These are phyloP conservation scores for Spironucleus salmonicida DNA, from an alignment of 208 protist species.

Conservation along the genomic window DNA sequence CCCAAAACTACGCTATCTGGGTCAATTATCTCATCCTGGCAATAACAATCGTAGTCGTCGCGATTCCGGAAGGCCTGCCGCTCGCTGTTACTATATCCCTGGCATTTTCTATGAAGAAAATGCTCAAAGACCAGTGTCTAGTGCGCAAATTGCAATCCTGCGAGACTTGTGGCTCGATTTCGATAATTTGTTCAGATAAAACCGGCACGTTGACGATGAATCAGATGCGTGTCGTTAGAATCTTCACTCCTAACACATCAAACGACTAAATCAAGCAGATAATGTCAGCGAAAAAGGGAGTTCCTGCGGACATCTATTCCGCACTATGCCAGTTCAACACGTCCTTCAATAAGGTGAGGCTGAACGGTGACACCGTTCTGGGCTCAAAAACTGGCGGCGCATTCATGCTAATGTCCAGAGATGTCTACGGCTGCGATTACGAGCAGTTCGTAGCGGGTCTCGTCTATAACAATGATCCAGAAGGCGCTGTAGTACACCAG, in stretches of 20 bases:
- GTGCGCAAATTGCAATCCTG: slow-evolving; percentile 79
- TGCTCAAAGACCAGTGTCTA: slow-evolving; percentile 94
- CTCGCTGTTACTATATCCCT: slow-evolving; percentile 85
- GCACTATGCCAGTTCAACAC: too few relatives aligned
- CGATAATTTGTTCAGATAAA: slow-evolving; percentile 79
- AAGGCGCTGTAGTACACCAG: not conserved
- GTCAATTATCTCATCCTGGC: slow-evolving; percentile 67
- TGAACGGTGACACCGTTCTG: too few relatives aligned
- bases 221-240: slow-evolving; percentile 77
- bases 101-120: slow-evolving; percentile 84
- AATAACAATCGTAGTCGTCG: slow-evolving; percentile 81
- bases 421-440: slow-evolving; percentile 37
- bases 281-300: too few relatives aligned
- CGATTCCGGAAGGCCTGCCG: slow-evolving; percentile 82
- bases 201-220: slow-evolving; percentile 93
- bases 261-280: too few relatives aligned
- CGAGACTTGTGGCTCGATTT: slow-evolving; percentile 80
- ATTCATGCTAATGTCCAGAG: slow-evolving; percentile 46
- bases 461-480: not conserved
- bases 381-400: slow-evolving; percentile 64
- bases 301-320: too few relatives aligned
- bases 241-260: too few relatives aligned
- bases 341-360: too few relatives aligned
- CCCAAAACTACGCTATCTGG: not conserved
- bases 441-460: not conserved